Evolutionary conservation across 2,329 filamentous ascomycete genomes (phyloP).

Genomic region (Sarocladiaceae sp.): DNA sequence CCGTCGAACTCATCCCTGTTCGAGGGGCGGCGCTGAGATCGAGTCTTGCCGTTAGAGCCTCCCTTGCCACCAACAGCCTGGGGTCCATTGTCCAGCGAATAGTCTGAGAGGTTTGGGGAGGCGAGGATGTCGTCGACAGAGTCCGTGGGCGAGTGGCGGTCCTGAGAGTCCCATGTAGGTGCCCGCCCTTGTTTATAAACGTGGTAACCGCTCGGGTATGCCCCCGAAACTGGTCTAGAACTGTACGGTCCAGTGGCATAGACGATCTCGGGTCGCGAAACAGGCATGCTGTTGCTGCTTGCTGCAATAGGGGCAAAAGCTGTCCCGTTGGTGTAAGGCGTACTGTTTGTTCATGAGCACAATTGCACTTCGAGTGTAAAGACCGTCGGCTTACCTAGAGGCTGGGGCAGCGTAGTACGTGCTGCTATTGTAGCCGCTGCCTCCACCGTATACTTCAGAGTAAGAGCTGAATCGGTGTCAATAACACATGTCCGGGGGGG

Average conservation of each 20-base stretch:
- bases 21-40: constrained; percentile 61
- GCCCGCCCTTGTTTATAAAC: constrained; percentile 34
- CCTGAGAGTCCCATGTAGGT: constrained; percentile 41
- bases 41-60: constrained; percentile 35
- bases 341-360: neutral
- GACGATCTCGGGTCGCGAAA: constrained; percentile 5
- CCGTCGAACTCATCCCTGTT: constrained; percentile 89
- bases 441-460: constrained; percentile 1
- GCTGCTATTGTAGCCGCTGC: constrained; percentile 5
- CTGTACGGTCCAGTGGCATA: constrained; percentile 9
- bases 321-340: neutral
- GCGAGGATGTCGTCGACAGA: constrained; percentile 53
- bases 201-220: constrained; percentile 26
- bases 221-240: constrained; percentile 25
- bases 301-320: neutral
- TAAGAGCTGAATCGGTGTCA: constrained; percentile 4
- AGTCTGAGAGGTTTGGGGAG: constrained; percentile 55
- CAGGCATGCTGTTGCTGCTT: constrained; percentile 14
- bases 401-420: neutral
- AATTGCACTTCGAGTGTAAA: neutral
- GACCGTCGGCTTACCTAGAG: neutral
- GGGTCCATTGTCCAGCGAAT: constrained; percentile 47
- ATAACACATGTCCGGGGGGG: no score
- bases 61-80: constrained; percentile 18
- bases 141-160: constrained; percentile 49